Percentiles rank a stretch among this genome's conserved stretches.
Conservation (phyloP, 768 basidiomycete genomes). For the Steccherinum ochraceum region DNA sequence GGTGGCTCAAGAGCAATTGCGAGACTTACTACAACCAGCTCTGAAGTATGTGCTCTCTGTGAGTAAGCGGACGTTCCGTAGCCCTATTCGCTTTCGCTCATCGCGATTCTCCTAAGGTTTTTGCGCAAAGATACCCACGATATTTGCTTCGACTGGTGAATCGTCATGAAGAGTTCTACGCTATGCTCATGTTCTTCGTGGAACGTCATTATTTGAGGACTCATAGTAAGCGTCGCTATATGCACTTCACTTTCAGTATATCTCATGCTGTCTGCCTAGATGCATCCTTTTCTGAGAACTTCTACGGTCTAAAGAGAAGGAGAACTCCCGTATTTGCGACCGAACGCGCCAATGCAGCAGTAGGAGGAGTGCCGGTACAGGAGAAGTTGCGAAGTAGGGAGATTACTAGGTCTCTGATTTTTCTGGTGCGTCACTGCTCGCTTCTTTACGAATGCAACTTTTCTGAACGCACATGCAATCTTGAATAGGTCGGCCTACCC, state of each 20-base stretch:
- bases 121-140: conserved; percentile 91
- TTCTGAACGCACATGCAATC: not conserved
- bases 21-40: conserved; percentile 89
- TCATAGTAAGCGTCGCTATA: conserved; percentile 51
- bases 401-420: conserved; percentile 68
- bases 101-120: conserved; percentile 50
- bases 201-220: conserved; percentile 87
- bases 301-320: conserved; percentile 86
- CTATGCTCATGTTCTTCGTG: conserved; percentile 79
- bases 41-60: conserved; percentile 92
- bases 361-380: conserved; percentile 55
- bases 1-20: conserved; percentile 87
- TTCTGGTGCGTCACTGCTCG: conserved; percentile 74
- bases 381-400: conserved; percentile 64
- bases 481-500: conserved; percentile 71
- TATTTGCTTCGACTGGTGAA: conserved; percentile 90
- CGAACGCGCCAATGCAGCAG: conserved; percentile 59
- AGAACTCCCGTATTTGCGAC: conserved; percentile 65
- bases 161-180: conserved; percentile 95
- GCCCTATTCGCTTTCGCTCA: not conserved
- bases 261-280: conserved; percentile 38
- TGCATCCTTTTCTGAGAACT: conserved; percentile 93
- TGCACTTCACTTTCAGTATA: not conserved
- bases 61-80: conserved; percentile 22
- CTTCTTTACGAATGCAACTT: no score